Percentiles rank a stretch among this genome's conserved stretches.
Evolutionary conservation across 1,284 basidiomycete species (phyloP).

Genomic region (Mycena sp.): DNA sequence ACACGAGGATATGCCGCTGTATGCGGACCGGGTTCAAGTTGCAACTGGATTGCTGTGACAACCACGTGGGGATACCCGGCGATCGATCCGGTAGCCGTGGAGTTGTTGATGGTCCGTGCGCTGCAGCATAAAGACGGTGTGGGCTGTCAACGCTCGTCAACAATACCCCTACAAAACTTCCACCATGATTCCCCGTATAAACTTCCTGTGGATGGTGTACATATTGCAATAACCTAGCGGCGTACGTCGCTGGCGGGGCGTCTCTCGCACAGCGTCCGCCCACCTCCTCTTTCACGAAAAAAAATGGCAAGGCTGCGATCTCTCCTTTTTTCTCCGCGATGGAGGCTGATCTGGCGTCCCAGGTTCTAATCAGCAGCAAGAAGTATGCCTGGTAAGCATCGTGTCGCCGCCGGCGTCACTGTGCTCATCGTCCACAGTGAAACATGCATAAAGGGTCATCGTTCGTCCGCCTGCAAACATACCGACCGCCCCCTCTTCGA

Average conservation of each 20-base stretch:
- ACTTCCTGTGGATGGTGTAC: constrained; percentile 39
- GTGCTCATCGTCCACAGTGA: constrained; percentile 56
- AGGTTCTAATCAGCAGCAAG: constrained; percentile 83
- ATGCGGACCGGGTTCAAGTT: background rate
- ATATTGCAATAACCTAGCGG: constrained; percentile 55
- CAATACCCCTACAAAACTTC: constrained; percentile 41
- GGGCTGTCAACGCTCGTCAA: constrained; percentile 59
- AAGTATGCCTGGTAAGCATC: constrained; percentile 79
- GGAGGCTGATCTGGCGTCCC: constrained; percentile 4
- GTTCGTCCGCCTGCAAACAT: constrained; percentile 81
- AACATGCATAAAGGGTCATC: constrained; percentile 87
- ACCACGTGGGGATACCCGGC: background rate
- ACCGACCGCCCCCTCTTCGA: constrained; percentile 81
- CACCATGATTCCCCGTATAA: constrained; percentile 44
- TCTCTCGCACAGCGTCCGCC: constrained; percentile 49
- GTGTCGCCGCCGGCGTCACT: background rate
- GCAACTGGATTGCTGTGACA: background rate
- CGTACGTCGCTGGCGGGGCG: constrained; percentile 54
- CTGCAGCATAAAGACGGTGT: constrained; percentile 3
- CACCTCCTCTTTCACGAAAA: constrained; percentile 30
- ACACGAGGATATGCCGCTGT: background rate
- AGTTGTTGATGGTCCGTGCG: constrained; percentile 18
- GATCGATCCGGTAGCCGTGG: background rate
- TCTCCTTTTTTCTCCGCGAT: constrained; percentile 13
- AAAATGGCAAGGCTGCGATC: constrained; percentile 53